Conservation (phyloP, 495 filamentous ascomycete species). For the Paragyromitra xinjiangensis region DNA sequence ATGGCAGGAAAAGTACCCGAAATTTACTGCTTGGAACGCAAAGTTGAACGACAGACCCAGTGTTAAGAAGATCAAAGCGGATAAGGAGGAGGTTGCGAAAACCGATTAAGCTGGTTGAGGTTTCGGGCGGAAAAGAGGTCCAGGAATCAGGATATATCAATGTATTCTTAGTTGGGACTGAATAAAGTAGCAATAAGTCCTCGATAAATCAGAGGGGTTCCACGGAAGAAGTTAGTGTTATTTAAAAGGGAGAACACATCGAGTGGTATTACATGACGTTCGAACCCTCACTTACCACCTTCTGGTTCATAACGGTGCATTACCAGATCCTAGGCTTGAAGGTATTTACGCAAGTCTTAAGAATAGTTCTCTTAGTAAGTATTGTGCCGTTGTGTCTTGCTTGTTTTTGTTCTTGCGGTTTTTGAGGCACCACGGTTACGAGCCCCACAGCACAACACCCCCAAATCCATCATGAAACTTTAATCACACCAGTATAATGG, state of each 20-base stretch:
- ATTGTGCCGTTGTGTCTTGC: no score
- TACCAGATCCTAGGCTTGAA: background rate
- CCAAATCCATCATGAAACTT: no score
- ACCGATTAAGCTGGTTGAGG: background rate
- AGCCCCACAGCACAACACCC: no score
- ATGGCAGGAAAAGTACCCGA: slow-evolving; percentile 17
- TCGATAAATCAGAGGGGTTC: background rate
- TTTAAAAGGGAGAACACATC: background rate
- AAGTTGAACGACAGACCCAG: slow-evolving; percentile 23
- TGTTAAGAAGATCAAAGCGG: slow-evolving; percentile 19
- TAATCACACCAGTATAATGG: no score
- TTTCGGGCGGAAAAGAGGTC: no score
- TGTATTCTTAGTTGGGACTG: background rate
- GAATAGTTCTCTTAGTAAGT: background rate
- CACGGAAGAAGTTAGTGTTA: background rate
- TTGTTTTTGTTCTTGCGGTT: background rate
- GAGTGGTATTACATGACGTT: background rate
- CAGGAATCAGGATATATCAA: background rate
- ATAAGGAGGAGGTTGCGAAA: background rate
- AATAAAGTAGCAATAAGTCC: background rate
- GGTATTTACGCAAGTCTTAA: background rate
- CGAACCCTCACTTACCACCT: background rate
- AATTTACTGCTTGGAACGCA: slow-evolving; percentile 25
- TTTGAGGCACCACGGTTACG: no score
- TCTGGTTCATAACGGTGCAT: background rate